Conservation (phyloP, 257 asterid genomes). For the Penstemon barbatus region DNA sequence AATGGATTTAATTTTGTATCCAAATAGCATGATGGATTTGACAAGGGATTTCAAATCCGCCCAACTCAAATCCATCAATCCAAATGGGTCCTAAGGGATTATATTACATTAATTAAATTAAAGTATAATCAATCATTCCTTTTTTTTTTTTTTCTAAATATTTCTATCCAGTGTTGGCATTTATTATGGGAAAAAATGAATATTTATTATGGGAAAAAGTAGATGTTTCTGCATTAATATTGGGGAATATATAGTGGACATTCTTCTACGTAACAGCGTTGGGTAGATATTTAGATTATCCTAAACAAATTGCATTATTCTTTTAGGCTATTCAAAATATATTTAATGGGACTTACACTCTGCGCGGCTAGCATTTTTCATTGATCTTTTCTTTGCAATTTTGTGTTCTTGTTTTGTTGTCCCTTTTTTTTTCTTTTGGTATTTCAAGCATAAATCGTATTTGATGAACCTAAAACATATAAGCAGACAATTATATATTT, state of each 20-base stretch:
- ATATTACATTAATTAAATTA: too few relatives aligned
- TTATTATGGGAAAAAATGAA: constrained; percentile 10
- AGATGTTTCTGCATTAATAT: background rate
- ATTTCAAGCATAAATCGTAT: too few relatives aligned
- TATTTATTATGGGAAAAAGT: background rate
- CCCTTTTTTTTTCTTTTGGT: too few relatives aligned
- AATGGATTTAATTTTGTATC: too few relatives aligned
- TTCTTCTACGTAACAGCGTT: constrained; percentile 16
- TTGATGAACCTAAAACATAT: too few relatives aligned
- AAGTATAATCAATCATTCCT: constrained; percentile 20
- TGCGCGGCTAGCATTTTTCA: background rate
- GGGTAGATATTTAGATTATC: constrained; percentile 29
- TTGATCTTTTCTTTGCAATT: background rate
- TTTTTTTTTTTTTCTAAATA: constrained; percentile 1
- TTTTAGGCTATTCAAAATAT: background rate
- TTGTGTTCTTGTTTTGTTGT: background rate
- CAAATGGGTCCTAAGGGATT: too few relatives aligned
- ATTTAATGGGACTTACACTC: background rate
- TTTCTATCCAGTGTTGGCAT: constrained; percentile 19
- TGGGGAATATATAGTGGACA: constrained; percentile 4
- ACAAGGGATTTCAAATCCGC: too few relatives aligned
- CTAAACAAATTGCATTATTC: constrained; percentile 13
- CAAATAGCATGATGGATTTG: too few relatives aligned
- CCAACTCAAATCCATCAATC: too few relatives aligned
- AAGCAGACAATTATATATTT: too few relatives aligned